These are phyloP conservation scores for Cordyceps cateniannulata DNA, from an alignment of 2,329 filamentous ascomycete species.

Conservation along the genomic window DNA sequence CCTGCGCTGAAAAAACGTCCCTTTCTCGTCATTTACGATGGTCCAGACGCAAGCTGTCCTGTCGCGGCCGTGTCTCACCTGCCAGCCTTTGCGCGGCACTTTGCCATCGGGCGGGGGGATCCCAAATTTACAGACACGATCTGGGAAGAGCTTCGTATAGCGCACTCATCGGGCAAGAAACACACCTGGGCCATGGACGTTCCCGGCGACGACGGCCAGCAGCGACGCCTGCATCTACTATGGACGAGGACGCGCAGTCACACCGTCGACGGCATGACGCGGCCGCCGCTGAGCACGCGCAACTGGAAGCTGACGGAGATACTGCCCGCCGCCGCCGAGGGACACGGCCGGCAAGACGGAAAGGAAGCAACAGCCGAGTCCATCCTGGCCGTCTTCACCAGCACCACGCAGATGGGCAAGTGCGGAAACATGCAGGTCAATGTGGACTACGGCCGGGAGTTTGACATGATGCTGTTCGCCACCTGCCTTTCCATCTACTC, in stretches of 20 bases:
- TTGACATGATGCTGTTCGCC: slow-evolving; percentile 12
- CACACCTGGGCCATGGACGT: slow-evolving; percentile 12
- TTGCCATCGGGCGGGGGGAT: neutral
- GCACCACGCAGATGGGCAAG: neutral
- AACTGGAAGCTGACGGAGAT: slow-evolving; percentile 14
- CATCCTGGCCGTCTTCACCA: slow-evolving; percentile 14
- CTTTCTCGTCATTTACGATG: slow-evolving; percentile 1
- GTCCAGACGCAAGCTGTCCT: neutral
- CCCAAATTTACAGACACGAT: neutral
- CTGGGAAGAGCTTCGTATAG: slow-evolving; percentile 9
- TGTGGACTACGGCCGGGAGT: slow-evolving; percentile 12
- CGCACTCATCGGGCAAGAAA: slow-evolving; percentile 3
- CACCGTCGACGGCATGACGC: slow-evolving; percentile 14
- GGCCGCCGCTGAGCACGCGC: slow-evolving; percentile 8
- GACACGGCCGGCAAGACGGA: neutral
- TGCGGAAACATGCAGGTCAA: slow-evolving; percentile 14
- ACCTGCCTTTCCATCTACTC: slow-evolving; percentile 13
- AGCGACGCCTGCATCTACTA: neutral
- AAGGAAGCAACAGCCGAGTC: neutral
- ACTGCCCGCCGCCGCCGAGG: neutral
- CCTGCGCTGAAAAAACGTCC: neutral
- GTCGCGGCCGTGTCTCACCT: slow-evolving; percentile 10
- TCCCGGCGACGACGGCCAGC: neutral
- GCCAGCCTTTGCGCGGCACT: slow-evolving; percentile 6
- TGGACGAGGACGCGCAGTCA: slow-evolving; percentile 14